These are phyloP conservation scores for Acer yangbiense DNA, from an alignment of 345 rosid species.

Conservation along the genomic window DNA sequence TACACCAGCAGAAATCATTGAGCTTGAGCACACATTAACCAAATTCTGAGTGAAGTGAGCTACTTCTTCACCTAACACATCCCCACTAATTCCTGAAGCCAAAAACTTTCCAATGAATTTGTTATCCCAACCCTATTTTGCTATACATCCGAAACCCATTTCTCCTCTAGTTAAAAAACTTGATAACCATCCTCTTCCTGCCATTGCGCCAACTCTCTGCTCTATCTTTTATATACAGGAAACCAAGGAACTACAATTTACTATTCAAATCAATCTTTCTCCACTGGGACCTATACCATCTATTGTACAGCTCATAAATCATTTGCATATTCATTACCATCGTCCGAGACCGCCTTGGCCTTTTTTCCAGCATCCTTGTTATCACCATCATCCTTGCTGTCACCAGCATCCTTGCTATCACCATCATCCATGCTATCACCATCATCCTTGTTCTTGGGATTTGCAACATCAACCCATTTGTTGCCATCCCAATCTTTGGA, in stretches of 20 bases:
- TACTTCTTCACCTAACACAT: not conserved
- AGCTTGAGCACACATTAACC: not conserved
- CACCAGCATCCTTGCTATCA: not conserved
- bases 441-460: slow-evolving; percentile 17
- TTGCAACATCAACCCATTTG: slow-evolving; percentile 46
- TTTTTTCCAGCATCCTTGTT: not conserved
- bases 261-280: slow-evolving; percentile 7
- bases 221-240: slow-evolving; percentile 14
- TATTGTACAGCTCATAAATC: not conserved
- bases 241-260: not conserved
- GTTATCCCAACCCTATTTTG: not conserved
- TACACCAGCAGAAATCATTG: not conserved
- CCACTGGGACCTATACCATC: not conserved
- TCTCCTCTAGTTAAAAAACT: slow-evolving; percentile 3
- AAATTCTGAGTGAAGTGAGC: not conserved
- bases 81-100: not conserved
- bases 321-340: not conserved
- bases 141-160: slow-evolving; percentile 15
- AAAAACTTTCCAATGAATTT: not conserved
- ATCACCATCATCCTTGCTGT: not conserved
- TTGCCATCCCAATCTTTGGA: slow-evolving; percentile 49
- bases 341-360: not conserved
- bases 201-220: not conserved
- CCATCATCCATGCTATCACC: not conserved
- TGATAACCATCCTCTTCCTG: not conserved